Evolutionary conservation across 768 basidiomycete species (phyloP), one percentile per base, ranked within the genome.

Genomic region (Saitozyma sp.): DNA sequence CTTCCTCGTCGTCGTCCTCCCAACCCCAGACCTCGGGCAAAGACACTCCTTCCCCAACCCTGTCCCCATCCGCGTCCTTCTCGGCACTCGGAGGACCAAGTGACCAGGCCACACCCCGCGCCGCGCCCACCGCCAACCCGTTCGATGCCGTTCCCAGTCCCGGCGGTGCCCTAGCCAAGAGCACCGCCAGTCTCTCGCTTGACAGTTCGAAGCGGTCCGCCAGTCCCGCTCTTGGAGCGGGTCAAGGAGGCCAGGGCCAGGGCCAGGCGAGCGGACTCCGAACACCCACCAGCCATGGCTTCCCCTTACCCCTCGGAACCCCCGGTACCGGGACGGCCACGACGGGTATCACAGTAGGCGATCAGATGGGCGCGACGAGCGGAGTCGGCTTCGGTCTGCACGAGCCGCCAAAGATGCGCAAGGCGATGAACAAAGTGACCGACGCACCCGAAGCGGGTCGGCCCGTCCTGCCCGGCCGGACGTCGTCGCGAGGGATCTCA

Each of bases 341-440:
- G 3, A 74, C 69, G 0, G 74, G 74, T 6, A 73, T 77, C 5
- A 77, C 74, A 2, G 76, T 75, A 8, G 76, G 76, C 40, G 74
- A 74, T 49, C 52, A 55, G n/a, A 66, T 75, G 16, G 76, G 76
- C 2, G 62, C 59, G 16, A 70, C 56, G n/a, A 56, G 52, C 3
- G 68, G 68, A 11, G 65, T 76, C 13, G 77, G 77, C 8, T 79
- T 79, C 52, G 78, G 78, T 9, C 59, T 79, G 29, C 70, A 74
- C 52, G 78, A 79, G 61, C 78, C 78, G 2, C 78, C 78, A 9
- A 79, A 76, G 65, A 79, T 79, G 78, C 56, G 78, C 38, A 74
- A 75, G 54, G 78, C 78, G 41, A 62, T 79, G 68, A 69, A 59
- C 38, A 69, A 73, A 53, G 45, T 68, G 8, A 58, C 58, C 17